A percentile compares a stretch with the other conserved stretches of the same genome.
phyloP scores from a whole-genome alignment of 306 rosid genomes.

The Cucumis hystrix region DNA sequence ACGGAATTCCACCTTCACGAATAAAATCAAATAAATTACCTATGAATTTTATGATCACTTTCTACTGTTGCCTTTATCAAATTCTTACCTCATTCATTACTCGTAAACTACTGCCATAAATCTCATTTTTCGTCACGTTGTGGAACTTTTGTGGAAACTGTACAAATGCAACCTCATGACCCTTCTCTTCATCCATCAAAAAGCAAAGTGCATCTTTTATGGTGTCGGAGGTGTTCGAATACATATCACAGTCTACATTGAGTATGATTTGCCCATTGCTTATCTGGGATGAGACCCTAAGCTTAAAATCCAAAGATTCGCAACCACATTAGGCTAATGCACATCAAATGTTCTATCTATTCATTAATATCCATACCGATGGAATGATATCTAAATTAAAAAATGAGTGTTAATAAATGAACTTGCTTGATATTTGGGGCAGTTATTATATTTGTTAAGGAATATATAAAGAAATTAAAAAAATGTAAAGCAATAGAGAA shows the following conservation, averaged over 20 bases:
- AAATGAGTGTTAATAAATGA: neutral
- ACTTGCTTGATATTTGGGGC: too few relatives aligned
- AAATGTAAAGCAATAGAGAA: too few relatives aligned
- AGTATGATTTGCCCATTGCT: conserved; percentile 67
- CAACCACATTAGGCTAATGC: too few relatives aligned
- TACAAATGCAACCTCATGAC: conserved; percentile 57
- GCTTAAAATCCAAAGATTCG: conserved; percentile 22
- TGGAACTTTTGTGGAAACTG: conserved; percentile 51
- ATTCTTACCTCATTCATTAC: conserved; percentile 24
- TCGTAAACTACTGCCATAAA: conserved; percentile 24
- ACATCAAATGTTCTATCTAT: neutral
- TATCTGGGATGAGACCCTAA: conserved; percentile 69
- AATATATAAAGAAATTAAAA: too few relatives aligned
- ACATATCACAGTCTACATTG: conserved; percentile 81
- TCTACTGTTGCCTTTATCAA: neutral
- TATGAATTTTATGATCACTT: neutral
- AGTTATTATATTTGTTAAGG: too few relatives aligned
- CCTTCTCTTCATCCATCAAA: conserved; percentile 63
- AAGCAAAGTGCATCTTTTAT: conserved; percentile 68
- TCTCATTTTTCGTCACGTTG: conserved; percentile 46
- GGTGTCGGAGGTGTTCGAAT: conserved; percentile 51
- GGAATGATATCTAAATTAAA: too few relatives aligned
- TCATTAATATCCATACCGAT: neutral
- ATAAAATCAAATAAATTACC: neutral
- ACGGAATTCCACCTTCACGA: conserved; percentile 35